These are phyloP conservation scores for Penicillium sp. DNA, from an alignment of 2,329 filamentous ascomycete species.

Conservation along the genomic window DNA sequence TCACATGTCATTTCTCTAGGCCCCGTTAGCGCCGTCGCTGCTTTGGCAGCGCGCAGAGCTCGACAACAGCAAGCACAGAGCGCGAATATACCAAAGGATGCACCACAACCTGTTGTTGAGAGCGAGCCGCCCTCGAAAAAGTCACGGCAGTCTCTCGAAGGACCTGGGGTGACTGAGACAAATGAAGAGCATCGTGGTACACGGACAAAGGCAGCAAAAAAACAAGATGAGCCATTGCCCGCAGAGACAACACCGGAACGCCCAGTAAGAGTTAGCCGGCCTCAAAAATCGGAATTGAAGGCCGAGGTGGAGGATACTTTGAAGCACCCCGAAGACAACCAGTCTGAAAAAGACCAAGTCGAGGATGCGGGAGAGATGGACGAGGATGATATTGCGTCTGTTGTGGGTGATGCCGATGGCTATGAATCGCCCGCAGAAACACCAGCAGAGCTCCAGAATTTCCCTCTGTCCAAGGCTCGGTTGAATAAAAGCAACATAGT, in stretches of 20 bases:
- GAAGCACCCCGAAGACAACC: constrained; percentile 7
- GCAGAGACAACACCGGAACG: constrained; percentile 13
- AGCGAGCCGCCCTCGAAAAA: constrained; percentile 39
- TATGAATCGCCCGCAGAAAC: constrained; percentile 35
- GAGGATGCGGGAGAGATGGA: constrained; percentile 22
- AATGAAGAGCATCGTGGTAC: constrained; percentile 14
- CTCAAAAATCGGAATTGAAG: constrained; percentile 7
- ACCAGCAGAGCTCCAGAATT: constrained; percentile 37
- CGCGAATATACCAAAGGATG: constrained; percentile 20
- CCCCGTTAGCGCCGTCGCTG: constrained; percentile 45
- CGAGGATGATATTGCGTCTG: constrained; percentile 25
- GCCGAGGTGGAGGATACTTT: background rate
- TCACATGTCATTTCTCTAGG: constrained; percentile 21
- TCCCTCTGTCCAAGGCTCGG: constrained; percentile 41
- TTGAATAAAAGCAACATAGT: constrained; percentile 40
- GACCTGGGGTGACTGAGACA: constrained; percentile 13
- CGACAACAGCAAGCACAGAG: constrained; percentile 36
- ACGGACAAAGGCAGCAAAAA: constrained; percentile 25
- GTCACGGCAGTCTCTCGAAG: constrained; percentile 31
- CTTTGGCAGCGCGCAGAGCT: constrained; percentile 45
- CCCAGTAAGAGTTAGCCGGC: constrained; percentile 3
- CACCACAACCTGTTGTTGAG: constrained; percentile 18
- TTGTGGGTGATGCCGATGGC: constrained; percentile 30
- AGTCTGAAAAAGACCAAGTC: constrained; percentile 20
- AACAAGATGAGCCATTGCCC: constrained; percentile 17